These are phyloP conservation scores for Neofusicoccum parvum DNA, from an alignment of 2,329 filamentous ascomycete species.

Conservation along the genomic window DNA sequence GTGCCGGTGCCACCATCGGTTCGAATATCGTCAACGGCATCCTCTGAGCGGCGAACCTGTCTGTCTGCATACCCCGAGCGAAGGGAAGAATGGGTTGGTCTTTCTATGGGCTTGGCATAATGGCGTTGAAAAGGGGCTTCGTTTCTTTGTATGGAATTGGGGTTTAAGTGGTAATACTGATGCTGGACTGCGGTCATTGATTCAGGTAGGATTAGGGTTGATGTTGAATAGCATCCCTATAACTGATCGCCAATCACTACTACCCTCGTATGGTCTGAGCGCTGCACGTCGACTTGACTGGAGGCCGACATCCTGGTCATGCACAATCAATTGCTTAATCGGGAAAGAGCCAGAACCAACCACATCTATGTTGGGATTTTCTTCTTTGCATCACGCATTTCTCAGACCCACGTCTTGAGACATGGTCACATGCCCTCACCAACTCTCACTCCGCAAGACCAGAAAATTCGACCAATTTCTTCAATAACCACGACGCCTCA, in stretches of 20 bases:
- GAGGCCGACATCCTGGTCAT: not conserved
- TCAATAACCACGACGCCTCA: too few species aligned
- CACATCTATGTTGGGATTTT: too few species aligned
- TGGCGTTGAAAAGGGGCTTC: not conserved
- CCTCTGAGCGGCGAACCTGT: slow-evolving; percentile 59
- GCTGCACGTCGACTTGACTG: not conserved
- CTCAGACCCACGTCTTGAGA: too few species aligned
- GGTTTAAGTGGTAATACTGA: not conserved
- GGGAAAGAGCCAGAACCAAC: too few species aligned
- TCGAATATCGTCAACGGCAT: slow-evolving; percentile 89
- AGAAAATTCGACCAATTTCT: too few species aligned
- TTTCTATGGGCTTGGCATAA: not conserved
- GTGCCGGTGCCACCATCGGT: slow-evolving; percentile 88
- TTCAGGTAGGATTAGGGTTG: not conserved
- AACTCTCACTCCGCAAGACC: too few species aligned
- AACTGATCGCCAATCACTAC: not conserved
- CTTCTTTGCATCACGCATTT: too few species aligned
- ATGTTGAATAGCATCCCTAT: not conserved
- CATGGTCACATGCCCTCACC: too few species aligned
- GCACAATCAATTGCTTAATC: too few species aligned
- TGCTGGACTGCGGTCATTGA: not conserved
- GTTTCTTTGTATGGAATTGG: not conserved
- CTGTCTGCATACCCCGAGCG: not conserved
- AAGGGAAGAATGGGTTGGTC: not conserved
- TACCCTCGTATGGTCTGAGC: not conserved